phyloP scores from a whole-genome alignment of 75 land plant genomes.

The Cunninghamia lanceolata region DNA sequence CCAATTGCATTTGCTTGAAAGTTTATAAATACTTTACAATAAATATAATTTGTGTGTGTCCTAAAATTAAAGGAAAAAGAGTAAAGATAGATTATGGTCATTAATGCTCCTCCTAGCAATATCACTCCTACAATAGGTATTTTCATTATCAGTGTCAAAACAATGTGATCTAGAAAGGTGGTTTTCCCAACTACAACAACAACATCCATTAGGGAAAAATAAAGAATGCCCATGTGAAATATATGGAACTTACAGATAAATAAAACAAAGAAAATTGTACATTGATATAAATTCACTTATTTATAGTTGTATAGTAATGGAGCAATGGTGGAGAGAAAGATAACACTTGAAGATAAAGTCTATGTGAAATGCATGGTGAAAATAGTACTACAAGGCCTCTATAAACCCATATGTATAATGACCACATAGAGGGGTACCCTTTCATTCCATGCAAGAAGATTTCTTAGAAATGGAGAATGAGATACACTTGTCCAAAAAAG shows the following conservation, averaged over 20 bases:
- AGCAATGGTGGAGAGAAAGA: slow-evolving; percentile 67
- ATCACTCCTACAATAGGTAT: slow-evolving; percentile 25
- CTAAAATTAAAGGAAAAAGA: too few relatives aligned
- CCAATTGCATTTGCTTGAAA: too few relatives aligned
- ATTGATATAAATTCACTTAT: slow-evolving; percentile 35
- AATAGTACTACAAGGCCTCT: too few relatives aligned
- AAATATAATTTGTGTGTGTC: too few relatives aligned
- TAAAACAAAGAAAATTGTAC: neutral
- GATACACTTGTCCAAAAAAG: too few relatives aligned
- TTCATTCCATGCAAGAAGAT: too few relatives aligned
- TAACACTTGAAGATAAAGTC: slow-evolving; percentile 42
- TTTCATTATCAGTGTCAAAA: slow-evolving; percentile 26
- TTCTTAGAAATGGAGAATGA: too few relatives aligned
- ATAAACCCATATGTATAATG: too few relatives aligned
- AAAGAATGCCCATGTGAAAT: neutral
- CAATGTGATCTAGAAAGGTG: slow-evolving; percentile 39
- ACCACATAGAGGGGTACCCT: too few relatives aligned
- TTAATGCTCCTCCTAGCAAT: too few relatives aligned
- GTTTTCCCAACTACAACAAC: slow-evolving; percentile 28
- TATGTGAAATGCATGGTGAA: slow-evolving; percentile 48
- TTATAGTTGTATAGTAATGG: slow-evolving; percentile 44
- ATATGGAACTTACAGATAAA: neutral
- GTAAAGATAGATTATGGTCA: too few relatives aligned
- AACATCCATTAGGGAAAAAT: neutral
- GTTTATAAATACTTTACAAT: too few relatives aligned